Conservation (phyloP, 2,329 filamentous ascomycete genomes). For the Neophaeococcomyces aloes region DNA sequence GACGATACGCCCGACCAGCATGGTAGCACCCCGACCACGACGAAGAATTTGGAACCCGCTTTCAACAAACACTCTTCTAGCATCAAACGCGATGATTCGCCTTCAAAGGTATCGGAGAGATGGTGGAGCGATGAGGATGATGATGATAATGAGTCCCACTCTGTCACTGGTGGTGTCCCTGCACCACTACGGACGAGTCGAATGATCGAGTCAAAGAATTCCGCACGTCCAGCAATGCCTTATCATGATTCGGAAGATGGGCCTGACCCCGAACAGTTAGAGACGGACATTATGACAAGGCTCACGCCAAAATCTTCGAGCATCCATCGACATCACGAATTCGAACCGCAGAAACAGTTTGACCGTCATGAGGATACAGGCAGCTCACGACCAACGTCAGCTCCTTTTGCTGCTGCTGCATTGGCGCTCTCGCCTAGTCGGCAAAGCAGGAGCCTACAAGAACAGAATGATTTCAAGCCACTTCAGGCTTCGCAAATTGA, state of each 20-base stretch:
- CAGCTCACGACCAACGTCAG: not conserved
- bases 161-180: conserved; percentile 11
- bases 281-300: conserved; percentile 40
- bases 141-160: not conserved
- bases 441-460: not conserved
- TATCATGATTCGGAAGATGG: conserved; percentile 29
- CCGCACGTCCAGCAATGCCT: conserved; percentile 26
- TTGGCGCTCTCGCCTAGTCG: conserved; percentile 2
- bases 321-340: not conserved
- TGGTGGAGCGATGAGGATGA: conserved; percentile 9
- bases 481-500: not conserved
- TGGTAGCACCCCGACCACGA: not conserved
- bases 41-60: not conserved
- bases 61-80: not conserved
- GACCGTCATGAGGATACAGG: too few relatives aligned
- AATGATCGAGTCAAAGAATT: conserved; percentile 9
- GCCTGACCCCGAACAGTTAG: conserved; percentile 34
- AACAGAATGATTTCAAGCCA: not conserved
- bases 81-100: not conserved
- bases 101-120: conserved; percentile 3
- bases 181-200: conserved; percentile 19
- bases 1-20: not conserved
- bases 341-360: too few relatives aligned
- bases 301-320: conserved; percentile 28
- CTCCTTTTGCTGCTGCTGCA: conserved; percentile 7